phyloP scores from a whole-genome alignment of 495 filamentous ascomycete genomes.

The Penicillium argentinense region DNA sequence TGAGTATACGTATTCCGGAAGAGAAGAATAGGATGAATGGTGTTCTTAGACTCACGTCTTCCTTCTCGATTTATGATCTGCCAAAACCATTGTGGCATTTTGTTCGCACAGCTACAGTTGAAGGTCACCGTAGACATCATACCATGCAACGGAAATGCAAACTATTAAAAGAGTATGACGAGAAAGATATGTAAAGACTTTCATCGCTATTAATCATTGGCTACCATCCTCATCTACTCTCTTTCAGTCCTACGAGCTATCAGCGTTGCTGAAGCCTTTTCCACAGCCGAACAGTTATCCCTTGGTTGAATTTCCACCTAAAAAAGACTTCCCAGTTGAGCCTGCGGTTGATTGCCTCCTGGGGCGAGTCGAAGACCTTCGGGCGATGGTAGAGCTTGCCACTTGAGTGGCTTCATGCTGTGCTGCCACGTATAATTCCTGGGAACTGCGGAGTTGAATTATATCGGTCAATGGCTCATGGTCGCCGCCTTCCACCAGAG shows the following conservation, averaged over 20 bases:
- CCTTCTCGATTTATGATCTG: too few species aligned
- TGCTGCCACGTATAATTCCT: slow-evolving; percentile 6
- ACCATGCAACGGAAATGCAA: too few species aligned
- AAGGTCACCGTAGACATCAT: too few species aligned
- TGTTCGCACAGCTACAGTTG: too few species aligned
- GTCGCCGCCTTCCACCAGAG: slow-evolving; percentile 5
- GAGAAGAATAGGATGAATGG: too few species aligned
- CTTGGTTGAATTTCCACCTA: slow-evolving; percentile 8
- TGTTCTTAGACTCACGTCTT: too few species aligned
- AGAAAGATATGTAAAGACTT: too few species aligned
- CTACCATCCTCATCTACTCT: too few species aligned
- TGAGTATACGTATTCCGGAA: too few species aligned
- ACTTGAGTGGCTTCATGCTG: slow-evolving; percentile 6
- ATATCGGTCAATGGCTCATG: slow-evolving; percentile 7
- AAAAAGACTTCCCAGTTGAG: slow-evolving; percentile 9
- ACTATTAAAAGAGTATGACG: too few species aligned
- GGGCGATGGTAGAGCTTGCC: not conserved
- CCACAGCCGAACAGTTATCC: slow-evolving; percentile 1
- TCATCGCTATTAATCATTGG: too few species aligned
- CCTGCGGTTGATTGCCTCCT: slow-evolving; percentile 9
- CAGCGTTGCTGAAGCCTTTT: slow-evolving; percentile 1
- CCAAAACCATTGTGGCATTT: too few species aligned
- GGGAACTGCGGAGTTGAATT: slow-evolving; percentile 9
- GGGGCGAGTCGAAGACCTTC: slow-evolving; percentile 7
- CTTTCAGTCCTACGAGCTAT: not conserved